Evolutionary conservation across 257 asterid genomes (phyloP).

Genomic region (Osmanthus fragrans): DNA sequence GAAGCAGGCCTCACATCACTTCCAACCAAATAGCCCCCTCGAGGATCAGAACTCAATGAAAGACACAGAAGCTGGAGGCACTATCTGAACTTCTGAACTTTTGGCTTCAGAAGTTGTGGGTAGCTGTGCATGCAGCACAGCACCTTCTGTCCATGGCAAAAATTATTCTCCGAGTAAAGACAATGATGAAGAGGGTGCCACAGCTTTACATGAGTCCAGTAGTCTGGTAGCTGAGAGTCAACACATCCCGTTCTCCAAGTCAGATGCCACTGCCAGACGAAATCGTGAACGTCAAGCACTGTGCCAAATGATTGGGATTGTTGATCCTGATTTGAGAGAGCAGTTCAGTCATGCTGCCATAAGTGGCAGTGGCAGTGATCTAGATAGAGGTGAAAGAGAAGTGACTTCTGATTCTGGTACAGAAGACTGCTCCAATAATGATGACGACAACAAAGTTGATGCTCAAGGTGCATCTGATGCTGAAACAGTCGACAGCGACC

Average conservation of each 20-base stretch:
- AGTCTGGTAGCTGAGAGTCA: conserved; percentile 71
- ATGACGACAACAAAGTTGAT: conserved; percentile 28
- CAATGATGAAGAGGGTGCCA: conserved; percentile 30
- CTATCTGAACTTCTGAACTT: conserved; percentile 68
- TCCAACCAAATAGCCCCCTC: conserved; percentile 26
- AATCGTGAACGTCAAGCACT: conserved; percentile 53
- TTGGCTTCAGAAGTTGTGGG: conserved; percentile 87
- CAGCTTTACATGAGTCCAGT: conserved; percentile 50
- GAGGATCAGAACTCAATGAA: conserved; percentile 33
- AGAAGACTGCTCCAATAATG: conserved; percentile 48
- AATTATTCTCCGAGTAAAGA: conserved; percentile 55
- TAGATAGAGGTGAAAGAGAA: conserved; percentile 43
- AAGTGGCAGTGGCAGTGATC: conserved; percentile 33
- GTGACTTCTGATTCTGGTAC: conserved; percentile 56
- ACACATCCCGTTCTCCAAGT: conserved; percentile 40
- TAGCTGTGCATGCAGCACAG: conserved; percentile 91
- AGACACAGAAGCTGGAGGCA: conserved; percentile 70
- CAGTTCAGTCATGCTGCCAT: conserved; percentile 58
- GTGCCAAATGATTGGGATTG: conserved; percentile 73
- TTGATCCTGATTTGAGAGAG: conserved; percentile 70
- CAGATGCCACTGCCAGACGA: conserved; percentile 39
- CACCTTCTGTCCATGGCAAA: conserved; percentile 81
- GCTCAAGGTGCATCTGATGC: conserved; percentile 52
- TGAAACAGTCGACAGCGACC: conserved; percentile 45
- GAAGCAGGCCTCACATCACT: conserved; percentile 26